These are phyloP conservation scores for Collybia nuda DNA, from an alignment of 768 basidiomycete species.

Conservation along the genomic window DNA sequence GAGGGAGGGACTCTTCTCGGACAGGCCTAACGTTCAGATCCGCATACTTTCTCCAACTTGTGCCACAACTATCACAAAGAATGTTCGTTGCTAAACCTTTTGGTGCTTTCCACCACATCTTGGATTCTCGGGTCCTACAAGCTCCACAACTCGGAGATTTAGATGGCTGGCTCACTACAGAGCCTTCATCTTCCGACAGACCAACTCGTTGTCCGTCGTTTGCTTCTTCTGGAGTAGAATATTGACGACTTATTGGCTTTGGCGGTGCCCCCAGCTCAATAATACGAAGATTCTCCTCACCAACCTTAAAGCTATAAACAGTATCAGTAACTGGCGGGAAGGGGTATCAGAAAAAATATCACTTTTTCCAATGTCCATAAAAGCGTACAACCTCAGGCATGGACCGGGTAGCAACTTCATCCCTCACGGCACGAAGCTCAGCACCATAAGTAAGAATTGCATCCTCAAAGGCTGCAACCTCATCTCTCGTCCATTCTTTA, in stretches of 20 bases:
- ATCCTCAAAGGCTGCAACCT: conserved; percentile 74
- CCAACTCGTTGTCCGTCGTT: conserved; percentile 47
- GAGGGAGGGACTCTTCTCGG: conserved; percentile 61
- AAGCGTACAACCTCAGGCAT: conserved; percentile 81
- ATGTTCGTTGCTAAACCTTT: conserved; percentile 77
- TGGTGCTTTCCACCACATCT: conserved; percentile 90
- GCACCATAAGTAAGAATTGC: conserved; percentile 72
- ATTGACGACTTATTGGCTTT: conserved; percentile 34
- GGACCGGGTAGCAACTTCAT: conserved; percentile 68
- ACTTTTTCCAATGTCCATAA: conserved; percentile 90
- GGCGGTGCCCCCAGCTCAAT: conserved; percentile 35
- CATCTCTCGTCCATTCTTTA: conserved; percentile 68
- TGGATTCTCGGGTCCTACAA: conserved; percentile 79
- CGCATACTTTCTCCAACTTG: conserved; percentile 92
- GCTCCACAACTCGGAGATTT: conserved; percentile 73
- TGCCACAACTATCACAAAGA: conserved; percentile 84
- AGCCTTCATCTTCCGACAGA: conserved; percentile 73
- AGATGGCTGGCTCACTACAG: conserved; percentile 58
- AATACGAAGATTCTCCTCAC: conserved; percentile 63
- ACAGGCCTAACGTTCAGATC: conserved; percentile 77
- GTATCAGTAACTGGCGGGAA: conserved; percentile 1
- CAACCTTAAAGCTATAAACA: conserved; percentile 54
- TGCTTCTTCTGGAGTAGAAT: conserved; percentile 36
- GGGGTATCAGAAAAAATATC: conserved; percentile 11
- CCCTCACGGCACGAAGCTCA: conserved; percentile 75